Evolutionary conservation across 2,329 filamentous ascomycete genomes (phyloP).

Genomic region (Sporothrix mexicana): DNA sequence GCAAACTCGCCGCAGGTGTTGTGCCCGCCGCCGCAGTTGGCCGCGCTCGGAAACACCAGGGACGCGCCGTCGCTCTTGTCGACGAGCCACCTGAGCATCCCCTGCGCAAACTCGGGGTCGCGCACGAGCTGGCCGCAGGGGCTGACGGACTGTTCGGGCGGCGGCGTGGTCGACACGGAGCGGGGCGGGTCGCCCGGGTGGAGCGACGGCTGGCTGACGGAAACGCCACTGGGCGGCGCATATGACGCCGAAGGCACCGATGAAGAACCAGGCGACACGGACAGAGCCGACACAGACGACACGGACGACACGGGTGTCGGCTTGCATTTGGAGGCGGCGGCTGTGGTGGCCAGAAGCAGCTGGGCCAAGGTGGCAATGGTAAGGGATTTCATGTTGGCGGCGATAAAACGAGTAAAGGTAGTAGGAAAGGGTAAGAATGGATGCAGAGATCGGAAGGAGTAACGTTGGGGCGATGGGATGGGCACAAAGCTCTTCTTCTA

Average conservation of each 20-base stretch:
- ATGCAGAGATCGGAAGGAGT: neutral
- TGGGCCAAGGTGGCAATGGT: neutral
- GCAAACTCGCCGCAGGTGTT: neutral
- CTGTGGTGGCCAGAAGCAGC: neutral
- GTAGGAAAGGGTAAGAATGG: neutral
- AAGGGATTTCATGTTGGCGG: neutral
- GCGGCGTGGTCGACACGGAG: neutral
- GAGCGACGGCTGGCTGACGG: neutral
- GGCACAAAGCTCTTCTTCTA: neutral
- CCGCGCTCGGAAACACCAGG: neutral
- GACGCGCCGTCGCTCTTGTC: neutral
- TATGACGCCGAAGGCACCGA: neutral
- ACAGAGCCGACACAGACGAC: neutral
- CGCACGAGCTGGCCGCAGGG: conserved; percentile 17
- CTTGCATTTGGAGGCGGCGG: neutral
- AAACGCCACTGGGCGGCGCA: neutral
- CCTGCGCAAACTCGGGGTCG: conserved; percentile 9
- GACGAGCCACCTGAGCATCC: neutral
- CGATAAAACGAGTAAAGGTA: neutral
- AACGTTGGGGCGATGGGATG: too few relatives aligned
- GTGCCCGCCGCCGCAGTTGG: neutral
- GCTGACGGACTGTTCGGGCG: neutral
- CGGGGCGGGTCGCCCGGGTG: neutral
- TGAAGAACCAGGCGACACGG: neutral
- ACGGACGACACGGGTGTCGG: neutral